Base-by-base conservation (phyloP, 805 yeast genomes). In the Candida krabiensis region DNA sequence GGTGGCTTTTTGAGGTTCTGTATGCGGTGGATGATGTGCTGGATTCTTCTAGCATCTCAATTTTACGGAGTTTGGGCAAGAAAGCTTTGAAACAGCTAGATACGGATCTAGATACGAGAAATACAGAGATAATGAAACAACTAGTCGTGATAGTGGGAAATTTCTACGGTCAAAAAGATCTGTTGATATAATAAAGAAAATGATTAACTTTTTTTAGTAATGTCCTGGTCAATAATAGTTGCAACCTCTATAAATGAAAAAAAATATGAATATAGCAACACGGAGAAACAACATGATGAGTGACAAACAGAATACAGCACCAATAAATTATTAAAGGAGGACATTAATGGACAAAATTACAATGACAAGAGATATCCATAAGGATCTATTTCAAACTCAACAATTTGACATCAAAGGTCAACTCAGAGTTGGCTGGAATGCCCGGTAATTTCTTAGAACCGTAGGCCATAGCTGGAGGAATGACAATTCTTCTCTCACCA, bases 401-500 rank as follows among this genome's bases (percentile, higher is more conserved):
- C 59, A 91, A 78, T 73, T 91, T 91, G 61, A 90, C 96, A 65
- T 91, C 99, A 61, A 93, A 93, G 38, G 95, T 87, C 66, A 93
- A 80, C 70, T 88, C 96, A 49, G 96, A 85, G 83, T 93, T 93
- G 58, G 96, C 86, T 59, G 99, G 99, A 55, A 93, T 87, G 47
- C 98, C 99, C 53, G 99, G 99, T 49, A 93, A 76, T 49, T 86
- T 79, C 71, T 86, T 83, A 58, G 84, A 84, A 51, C 99, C 99
- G 70, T 93, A 93, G 41, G 96, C 99, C 81, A 86, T 86, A 58
- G 90, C 79, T 38, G 99, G 83, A 55, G 99, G 99, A 53, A 93
- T 88, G 45, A 88, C 78, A 52, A 93, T 88, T 73, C 98, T 83
- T 78, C 99, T 90, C 77, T 93, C 99, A 62, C 98, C 98, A 60